These are phyloP conservation scores for Massariosphaeria phaeospora DNA, from an alignment of 495 filamentous ascomycete species.

Conservation along the genomic window DNA sequence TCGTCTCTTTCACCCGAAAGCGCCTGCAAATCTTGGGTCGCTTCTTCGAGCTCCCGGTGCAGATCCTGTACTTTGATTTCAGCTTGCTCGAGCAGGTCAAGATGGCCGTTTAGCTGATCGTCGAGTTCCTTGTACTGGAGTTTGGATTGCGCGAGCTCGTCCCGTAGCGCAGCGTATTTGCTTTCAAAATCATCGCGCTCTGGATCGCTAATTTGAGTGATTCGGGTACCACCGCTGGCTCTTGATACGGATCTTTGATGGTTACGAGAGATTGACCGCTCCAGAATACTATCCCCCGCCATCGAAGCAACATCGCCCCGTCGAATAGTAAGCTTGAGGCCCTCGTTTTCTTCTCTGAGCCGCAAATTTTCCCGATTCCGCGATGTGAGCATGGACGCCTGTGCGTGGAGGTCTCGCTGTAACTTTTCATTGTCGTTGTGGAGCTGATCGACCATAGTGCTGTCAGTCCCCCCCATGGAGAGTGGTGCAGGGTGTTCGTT, in stretches of 20 bases:
- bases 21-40: constrained; percentile 64
- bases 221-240: constrained; percentile 62
- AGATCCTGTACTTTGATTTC: constrained; percentile 38
- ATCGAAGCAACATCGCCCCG: constrained; percentile 60
- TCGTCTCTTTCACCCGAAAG: constrained; percentile 85
- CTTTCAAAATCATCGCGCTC: constrained; percentile 85
- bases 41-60: constrained; percentile 37
- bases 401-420: constrained; percentile 84
- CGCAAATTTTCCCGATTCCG: constrained; percentile 91
- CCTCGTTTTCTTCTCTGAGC: constrained; percentile 93
- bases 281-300: constrained; percentile 84
- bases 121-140: constrained; percentile 61
- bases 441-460: constrained; percentile 74
- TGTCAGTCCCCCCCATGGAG: constrained; percentile 52
- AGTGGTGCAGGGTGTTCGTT: constrained; percentile 48
- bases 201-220: constrained; percentile 66
- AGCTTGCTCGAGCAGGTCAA: constrained; percentile 38
- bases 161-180: constrained; percentile 74
- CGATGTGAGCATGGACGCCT: constrained; percentile 96
- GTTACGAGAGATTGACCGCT: constrained; percentile 83
- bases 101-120: constrained; percentile 41
- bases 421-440: constrained; percentile 91
- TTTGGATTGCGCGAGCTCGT: constrained; percentile 76
- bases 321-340: constrained; percentile 80
- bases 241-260: constrained; percentile 68